These are phyloP conservation scores for Pleurotus eryngii DNA, from an alignment of 768 basidiomycete species.

Conservation along the genomic window DNA sequence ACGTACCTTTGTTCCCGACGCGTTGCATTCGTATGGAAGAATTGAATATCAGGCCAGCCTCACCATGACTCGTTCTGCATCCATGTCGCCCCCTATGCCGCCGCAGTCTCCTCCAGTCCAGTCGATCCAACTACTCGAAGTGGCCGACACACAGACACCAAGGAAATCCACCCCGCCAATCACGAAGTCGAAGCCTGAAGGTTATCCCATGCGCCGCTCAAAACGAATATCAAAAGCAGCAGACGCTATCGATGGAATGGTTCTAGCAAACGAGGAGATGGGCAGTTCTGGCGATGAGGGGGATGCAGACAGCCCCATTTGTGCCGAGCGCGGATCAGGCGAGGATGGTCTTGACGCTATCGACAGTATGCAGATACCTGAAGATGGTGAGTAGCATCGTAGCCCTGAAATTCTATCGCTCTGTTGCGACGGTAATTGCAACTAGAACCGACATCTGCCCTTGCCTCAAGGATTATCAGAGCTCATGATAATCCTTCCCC, in stretches of 20 bases:
- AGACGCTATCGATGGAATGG: constrained; percentile 7
- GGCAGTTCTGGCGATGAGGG: constrained; percentile 23
- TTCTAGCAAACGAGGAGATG: constrained; percentile 14
- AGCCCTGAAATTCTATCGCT: not conserved
- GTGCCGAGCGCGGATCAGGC: constrained; percentile 24
- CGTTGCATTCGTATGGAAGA: not conserved
- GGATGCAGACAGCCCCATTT: constrained; percentile 19
- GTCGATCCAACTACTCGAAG: not conserved
- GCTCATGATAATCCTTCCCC: constrained; percentile 80
- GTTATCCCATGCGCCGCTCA: constrained; percentile 43
- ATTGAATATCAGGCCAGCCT: not conserved
- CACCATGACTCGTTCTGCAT: not conserved
- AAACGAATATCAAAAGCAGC: constrained; percentile 38
- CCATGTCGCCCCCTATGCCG: too few relatives aligned
- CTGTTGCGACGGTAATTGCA: constrained; percentile 6
- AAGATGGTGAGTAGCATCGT: constrained; percentile 40
- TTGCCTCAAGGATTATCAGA: constrained; percentile 63
- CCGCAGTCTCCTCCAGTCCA: too few relatives aligned
- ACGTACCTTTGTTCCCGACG: not conserved
- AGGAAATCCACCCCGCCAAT: not conserved
- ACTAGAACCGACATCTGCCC: constrained; percentile 62
- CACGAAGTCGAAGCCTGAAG: not conserved
- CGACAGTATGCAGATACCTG: constrained; percentile 34
- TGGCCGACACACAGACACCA: not conserved
- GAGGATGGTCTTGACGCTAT: constrained; percentile 20